Conservation (phyloP, 192 early-diverging fungal species). For the Backusella luteola region DNA sequence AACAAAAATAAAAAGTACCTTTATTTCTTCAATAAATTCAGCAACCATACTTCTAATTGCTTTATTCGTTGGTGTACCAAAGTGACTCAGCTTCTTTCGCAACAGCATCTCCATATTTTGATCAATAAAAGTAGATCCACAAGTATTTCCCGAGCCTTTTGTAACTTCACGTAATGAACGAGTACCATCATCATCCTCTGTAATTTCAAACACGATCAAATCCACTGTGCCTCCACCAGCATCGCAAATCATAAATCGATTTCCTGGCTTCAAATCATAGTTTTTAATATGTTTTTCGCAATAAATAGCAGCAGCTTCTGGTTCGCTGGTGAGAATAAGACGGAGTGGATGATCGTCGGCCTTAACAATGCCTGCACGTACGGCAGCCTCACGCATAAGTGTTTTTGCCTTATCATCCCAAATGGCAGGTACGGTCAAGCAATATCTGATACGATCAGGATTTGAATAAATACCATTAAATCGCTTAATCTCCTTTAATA, state of each 20-base stretch:
- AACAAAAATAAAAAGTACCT: conserved; percentile 35
- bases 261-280: conserved; percentile 39
- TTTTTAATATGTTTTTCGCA: conserved; percentile 44
- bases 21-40: conserved; percentile 38
- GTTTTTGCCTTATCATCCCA: conserved; percentile 49
- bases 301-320: conserved; percentile 48
- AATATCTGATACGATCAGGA: conserved; percentile 39
- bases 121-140: conserved; percentile 47
- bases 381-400: conserved; percentile 45
- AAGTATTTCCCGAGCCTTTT: conserved; percentile 41
- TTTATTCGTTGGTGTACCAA: conserved; percentile 33
- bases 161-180: conserved; percentile 41
- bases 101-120: conserved; percentile 36
- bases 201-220: conserved; percentile 44
- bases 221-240: conserved; percentile 50
- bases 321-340: conserved; percentile 35
- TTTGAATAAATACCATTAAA: conserved; percentile 35
- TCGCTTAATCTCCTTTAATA: conserved; percentile 34
- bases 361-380: conserved; percentile 43
- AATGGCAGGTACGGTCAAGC: conserved; percentile 51
- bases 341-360: conserved; percentile 42
- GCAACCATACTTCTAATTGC: conserved; percentile 37
- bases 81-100: conserved; percentile 33
- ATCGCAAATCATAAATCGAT: conserved; percentile 48
- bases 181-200: conserved; percentile 16